Percentiles rank a stretch among this genome's conserved stretches.
These are phyloP conservation scores for Pseudogymnoascus sp. DNA, from an alignment of 2,329 filamentous ascomycete species.

Conservation along the genomic window DNA sequence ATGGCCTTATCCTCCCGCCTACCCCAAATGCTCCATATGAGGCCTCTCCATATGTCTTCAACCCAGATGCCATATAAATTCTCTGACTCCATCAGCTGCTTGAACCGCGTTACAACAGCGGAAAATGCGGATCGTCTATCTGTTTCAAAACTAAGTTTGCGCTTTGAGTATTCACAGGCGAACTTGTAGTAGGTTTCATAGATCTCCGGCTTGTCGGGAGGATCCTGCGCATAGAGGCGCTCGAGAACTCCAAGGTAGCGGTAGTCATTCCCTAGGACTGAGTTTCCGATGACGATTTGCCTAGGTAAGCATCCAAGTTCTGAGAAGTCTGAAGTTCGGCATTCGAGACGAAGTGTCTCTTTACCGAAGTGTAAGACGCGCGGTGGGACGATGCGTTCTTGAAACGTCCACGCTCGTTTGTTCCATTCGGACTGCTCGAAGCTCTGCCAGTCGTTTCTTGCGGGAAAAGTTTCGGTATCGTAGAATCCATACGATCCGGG, in stretches of 20 bases:
- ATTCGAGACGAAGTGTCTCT: not conserved
- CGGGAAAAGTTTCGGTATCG: not conserved
- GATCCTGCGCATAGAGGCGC: not conserved
- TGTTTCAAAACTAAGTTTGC: not conserved
- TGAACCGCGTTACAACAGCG: not conserved
- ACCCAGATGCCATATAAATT: not conserved
- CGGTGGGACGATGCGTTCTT: constrained; percentile 15
- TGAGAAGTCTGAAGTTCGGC: not conserved
- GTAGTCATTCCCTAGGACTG: not conserved
- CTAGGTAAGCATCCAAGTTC: not conserved
- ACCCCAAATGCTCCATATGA: not conserved
- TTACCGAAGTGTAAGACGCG: constrained; percentile 13
- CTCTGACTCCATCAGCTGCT: not conserved
- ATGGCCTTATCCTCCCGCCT: not conserved
- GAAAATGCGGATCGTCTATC: not conserved
- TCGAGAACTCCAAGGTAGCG: not conserved
- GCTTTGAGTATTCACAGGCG: not conserved
- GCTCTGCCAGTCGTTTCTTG: not conserved
- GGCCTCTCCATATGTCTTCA: not conserved
- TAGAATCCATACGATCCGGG: not conserved
- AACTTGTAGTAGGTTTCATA: not conserved
- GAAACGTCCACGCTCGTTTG: constrained; percentile 15
- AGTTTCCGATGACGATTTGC: not conserved
- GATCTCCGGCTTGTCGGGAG: not conserved
- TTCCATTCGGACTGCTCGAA: constrained; percentile 2